Conservation (phyloP, 2,329 filamentous ascomycete species). For the Trichothecium roseum region DNA sequence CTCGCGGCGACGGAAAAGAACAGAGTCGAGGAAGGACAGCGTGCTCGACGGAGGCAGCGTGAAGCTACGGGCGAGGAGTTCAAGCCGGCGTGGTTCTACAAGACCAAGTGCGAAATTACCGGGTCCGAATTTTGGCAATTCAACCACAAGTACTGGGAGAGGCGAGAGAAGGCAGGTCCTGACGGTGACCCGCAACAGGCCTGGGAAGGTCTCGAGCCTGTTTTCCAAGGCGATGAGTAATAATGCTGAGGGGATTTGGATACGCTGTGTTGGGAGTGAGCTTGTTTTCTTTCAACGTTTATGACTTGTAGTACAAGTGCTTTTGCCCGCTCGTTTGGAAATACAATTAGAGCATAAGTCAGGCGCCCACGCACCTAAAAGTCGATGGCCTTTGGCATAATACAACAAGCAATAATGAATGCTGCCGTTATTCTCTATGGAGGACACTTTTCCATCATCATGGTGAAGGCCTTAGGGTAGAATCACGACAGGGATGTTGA, state of each 20-base stretch:
- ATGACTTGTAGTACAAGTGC: not conserved
- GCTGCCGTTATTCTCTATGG: too few relatives aligned
- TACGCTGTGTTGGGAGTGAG: not conserved
- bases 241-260: not conserved
- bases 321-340: too few relatives aligned
- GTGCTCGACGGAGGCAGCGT: conserved; percentile 59
- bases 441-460: too few relatives aligned
- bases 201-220: conserved; percentile 68
- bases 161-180: conserved; percentile 54
- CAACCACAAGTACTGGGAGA: conserved; percentile 79
- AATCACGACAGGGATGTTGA: too few relatives aligned
- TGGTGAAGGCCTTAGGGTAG: too few relatives aligned
- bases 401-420: too few relatives aligned
- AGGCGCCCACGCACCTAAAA: too few relatives aligned
- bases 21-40: conserved; percentile 83
- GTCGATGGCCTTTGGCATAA: too few relatives aligned
- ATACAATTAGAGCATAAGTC: too few relatives aligned
- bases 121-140: conserved; percentile 88
- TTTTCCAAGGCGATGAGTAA: conserved; percentile 40
- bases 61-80: conserved; percentile 78
- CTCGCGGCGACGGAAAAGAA: conserved; percentile 90
- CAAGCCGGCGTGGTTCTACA: conserved; percentile 73
- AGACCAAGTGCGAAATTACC: conserved; percentile 62
- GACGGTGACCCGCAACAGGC: conserved; percentile 38
- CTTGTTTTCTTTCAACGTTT: not conserved